phyloP scores from a whole-genome alignment of 208 protist species.

The Trypanosoma lewisi region DNA sequence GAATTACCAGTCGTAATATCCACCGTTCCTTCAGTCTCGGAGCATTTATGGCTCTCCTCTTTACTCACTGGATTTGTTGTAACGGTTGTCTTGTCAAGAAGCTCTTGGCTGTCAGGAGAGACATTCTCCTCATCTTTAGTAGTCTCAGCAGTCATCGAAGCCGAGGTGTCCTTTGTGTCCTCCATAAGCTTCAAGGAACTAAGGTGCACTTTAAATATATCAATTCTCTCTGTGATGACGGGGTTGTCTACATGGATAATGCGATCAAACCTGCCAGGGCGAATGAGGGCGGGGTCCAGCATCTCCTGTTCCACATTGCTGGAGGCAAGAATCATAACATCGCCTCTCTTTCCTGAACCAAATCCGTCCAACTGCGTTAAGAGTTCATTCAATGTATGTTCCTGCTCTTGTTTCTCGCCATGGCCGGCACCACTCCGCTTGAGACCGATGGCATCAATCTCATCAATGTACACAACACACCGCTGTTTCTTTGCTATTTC shows the following conservation, averaged over 20 bases:
- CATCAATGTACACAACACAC: constrained; percentile 98
- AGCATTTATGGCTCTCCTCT: too few species aligned
- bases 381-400: constrained; percentile 98
- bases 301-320: constrained; percentile 94
- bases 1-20: too few species aligned
- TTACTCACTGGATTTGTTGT: too few species aligned
- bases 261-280: constrained; percentile 95
- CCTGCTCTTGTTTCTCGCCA: constrained; percentile 93
- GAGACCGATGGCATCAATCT: constrained; percentile 97
- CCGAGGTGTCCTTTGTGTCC: constrained; percentile 7
- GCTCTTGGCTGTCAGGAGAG: neutral
- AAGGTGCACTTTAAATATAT: constrained; percentile 96
- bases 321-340: constrained; percentile 94
- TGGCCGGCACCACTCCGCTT: constrained; percentile 59
- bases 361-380: constrained; percentile 97
- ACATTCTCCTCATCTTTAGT: neutral
- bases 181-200: constrained; percentile 65
- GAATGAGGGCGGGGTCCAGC: constrained; percentile 90
- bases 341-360: constrained; percentile 46
- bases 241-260: constrained; percentile 92
- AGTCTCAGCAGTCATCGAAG: too few species aligned
- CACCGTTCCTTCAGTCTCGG: too few species aligned
- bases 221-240: constrained; percentile 89
- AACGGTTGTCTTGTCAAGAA: too few species aligned
- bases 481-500: constrained; percentile 91